Percentiles rank a stretch among this genome's conserved stretches.
phyloP scores from a whole-genome alignment of 179 eudicot species.

The Silene coronaria region DNA sequence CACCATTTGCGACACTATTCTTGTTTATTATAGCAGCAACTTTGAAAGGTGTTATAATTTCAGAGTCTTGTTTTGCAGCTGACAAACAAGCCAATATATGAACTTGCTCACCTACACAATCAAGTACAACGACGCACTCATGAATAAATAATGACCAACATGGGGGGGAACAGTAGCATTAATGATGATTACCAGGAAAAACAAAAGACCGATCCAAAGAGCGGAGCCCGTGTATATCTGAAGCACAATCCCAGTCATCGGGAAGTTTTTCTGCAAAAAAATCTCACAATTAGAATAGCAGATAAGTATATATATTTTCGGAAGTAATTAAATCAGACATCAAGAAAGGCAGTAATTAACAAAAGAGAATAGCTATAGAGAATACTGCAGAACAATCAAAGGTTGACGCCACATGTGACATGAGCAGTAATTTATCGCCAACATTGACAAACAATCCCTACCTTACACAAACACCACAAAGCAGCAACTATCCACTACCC shows the following conservation, averaged over 20 bases:
- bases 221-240: conserved; percentile 54
- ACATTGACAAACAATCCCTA: background rate
- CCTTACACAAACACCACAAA: background rate
- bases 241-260: conserved; percentile 54
- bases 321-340: background rate
- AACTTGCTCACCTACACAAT: conserved; percentile 73
- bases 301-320: background rate
- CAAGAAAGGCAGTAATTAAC: conserved; percentile 2
- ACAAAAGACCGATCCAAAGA: conserved; percentile 78
- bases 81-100: conserved; percentile 79
- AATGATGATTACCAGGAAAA: conserved; percentile 59
- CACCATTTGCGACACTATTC: conserved; percentile 46
- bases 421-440: background rate
- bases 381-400: background rate
- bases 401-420: background rate
- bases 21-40: conserved; percentile 83
- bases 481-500: too few relatives aligned
- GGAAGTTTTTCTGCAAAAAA: conserved; percentile 61
- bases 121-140: conserved; percentile 1
- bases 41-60: conserved; percentile 83
- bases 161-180: background rate
- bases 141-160: background rate
- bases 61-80: conserved; percentile 63
- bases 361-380: background rate
- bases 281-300: conserved; percentile 11